phyloP scores from a whole-genome alignment of 495 filamentous ascomycete genomes.

The Cercophora newfieldiana region DNA sequence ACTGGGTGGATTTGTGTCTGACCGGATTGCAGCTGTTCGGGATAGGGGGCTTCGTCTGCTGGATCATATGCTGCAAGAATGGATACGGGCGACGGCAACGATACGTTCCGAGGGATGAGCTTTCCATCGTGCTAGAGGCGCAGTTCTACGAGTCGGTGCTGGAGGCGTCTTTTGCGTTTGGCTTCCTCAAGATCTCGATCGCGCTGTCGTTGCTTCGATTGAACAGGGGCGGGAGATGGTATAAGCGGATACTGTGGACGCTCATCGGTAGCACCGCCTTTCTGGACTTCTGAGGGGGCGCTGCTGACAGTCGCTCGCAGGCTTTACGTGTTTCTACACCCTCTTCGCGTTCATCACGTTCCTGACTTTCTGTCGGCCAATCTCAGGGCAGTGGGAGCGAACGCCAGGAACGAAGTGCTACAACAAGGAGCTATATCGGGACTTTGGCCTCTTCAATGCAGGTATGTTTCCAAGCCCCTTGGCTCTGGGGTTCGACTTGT shows the following conservation, averaged over 20 bases:
- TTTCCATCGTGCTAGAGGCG: conserved; percentile 38
- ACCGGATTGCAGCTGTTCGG: conserved; percentile 21
- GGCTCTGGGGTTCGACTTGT: not conserved
- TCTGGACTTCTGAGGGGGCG: not conserved
- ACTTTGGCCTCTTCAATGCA: conserved; percentile 42
- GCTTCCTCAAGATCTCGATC: conserved; percentile 50
- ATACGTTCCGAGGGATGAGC: conserved; percentile 29
- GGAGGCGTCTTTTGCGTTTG: conserved; percentile 42
- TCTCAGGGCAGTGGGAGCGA: conserved; percentile 38
- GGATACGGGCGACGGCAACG: conserved; percentile 41
- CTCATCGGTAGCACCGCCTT: conserved; percentile 27
- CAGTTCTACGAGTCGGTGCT: conserved; percentile 44
- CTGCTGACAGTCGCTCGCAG: conserved; percentile 25
- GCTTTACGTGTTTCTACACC: conserved; percentile 37
- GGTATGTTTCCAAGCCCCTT: conserved; percentile 20
- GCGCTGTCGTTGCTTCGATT: conserved; percentile 35
- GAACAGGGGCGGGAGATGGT: conserved; percentile 27
- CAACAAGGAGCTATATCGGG: conserved; percentile 31
- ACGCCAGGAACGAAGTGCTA: conserved; percentile 31
- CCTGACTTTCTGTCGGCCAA: conserved; percentile 38
- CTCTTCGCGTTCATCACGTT: conserved; percentile 38
- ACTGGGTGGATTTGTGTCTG: not conserved
- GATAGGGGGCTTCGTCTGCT: conserved; percentile 22
- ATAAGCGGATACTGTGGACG: conserved; percentile 28
- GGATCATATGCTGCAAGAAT: conserved; percentile 31